A percentile compares a stretch with the other conserved stretches of the same genome.
Conservation (phyloP, 2,329 filamentous ascomycete species). For the Dothidotthia symphoricarpi region DNA sequence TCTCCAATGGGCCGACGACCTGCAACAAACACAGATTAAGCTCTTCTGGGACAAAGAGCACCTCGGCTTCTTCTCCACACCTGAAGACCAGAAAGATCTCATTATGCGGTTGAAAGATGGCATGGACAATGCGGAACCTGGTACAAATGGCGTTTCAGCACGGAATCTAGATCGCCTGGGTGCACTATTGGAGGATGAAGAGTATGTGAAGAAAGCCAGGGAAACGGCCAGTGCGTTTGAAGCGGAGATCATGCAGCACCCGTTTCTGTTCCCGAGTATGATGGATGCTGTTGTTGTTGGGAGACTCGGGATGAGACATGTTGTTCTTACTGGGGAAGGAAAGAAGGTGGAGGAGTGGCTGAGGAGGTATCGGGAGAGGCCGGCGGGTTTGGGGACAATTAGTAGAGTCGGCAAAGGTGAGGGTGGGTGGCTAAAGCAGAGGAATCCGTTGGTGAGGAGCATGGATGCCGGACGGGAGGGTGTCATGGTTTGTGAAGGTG, state of each 20-base stretch:
- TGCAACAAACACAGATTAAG: constrained; percentile 74
- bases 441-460: constrained; percentile 49
- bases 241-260: constrained; percentile 86
- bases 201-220: constrained; percentile 64
- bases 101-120: constrained; percentile 90
- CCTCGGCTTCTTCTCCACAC: constrained; percentile 71
- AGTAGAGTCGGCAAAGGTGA: constrained; percentile 36
- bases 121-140: constrained; percentile 89
- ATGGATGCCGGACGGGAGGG: constrained; percentile 42
- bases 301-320: constrained; percentile 64
- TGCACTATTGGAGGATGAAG: constrained; percentile 63
- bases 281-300: constrained; percentile 73
- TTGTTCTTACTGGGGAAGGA: constrained; percentile 56
- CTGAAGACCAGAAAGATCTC: constrained; percentile 61
- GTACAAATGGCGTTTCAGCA: constrained; percentile 83
- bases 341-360: constrained; percentile 44
- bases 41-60: constrained; percentile 70
- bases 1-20: constrained; percentile 74
- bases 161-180: constrained; percentile 82
- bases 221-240: constrained; percentile 83
- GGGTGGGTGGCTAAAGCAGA: constrained; percentile 51
- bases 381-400: constrained; percentile 34
- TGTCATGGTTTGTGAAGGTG: constrained; percentile 41
- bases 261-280: constrained; percentile 84
- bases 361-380: constrained; percentile 41